Conservation (phyloP, 2,329 filamentous ascomycete genomes). For the Fonsecaea pedrosoi region DNA sequence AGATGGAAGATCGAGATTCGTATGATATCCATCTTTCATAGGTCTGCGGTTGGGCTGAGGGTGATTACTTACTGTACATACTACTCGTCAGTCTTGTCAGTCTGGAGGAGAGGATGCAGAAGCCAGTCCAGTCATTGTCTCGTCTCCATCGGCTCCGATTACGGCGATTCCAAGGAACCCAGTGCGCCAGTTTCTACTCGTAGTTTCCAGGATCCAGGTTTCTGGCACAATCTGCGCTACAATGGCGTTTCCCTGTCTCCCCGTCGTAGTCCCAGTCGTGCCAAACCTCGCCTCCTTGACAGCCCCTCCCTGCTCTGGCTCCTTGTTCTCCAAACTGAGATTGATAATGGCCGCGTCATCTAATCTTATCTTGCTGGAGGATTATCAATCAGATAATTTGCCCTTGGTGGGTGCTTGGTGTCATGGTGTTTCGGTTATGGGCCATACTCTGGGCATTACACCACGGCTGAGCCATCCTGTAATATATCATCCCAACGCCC, state of each 20-base stretch:
- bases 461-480: neutral
- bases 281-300: neutral
- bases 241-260: conserved; percentile 13
- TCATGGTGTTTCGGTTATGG: neutral
- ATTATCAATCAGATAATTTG: conserved; percentile 25
- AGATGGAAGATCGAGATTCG: neutral
- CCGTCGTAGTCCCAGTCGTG: neutral
- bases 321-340: neutral
- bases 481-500: neutral
- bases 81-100: too few relatives aligned
- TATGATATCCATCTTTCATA: neutral
- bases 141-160: conserved; percentile 4
- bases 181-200: too few relatives aligned
- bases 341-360: conserved; percentile 13
- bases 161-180: conserved; percentile 7
- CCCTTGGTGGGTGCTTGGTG: neutral
- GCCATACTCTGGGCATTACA: neutral
- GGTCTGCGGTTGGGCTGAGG: too few relatives aligned
- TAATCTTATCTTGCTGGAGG: conserved; percentile 23
- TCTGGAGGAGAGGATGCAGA: too few relatives aligned
- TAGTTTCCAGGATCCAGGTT: neutral
- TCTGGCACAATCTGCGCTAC: conserved; percentile 16
- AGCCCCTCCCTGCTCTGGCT: too few relatives aligned
- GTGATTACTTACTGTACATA: too few relatives aligned
- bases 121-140: too few relatives aligned